These are phyloP conservation scores for Volvox africanus DNA, from an alignment of 139 green algal genomes.

Conservation along the genomic window DNA sequence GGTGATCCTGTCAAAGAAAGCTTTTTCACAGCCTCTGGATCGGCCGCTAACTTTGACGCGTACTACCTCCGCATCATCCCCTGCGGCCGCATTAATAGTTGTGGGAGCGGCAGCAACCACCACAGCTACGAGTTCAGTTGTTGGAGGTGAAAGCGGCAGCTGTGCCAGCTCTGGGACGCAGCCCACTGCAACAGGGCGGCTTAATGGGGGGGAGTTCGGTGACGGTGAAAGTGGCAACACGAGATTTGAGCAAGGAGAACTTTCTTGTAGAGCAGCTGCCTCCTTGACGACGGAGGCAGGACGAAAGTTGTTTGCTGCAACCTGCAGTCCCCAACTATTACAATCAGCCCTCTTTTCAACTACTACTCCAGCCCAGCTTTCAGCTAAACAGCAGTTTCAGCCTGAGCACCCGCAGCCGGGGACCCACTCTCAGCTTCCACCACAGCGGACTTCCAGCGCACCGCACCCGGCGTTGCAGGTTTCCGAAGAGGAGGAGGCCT, in stretches of 20 bases:
- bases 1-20: conserved; percentile 28
- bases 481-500: conserved; percentile 66
- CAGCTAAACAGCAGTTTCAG: background rate
- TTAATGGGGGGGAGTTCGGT: background rate
- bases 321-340: background rate
- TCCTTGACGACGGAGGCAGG: too few species aligned
- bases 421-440: background rate
- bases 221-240: background rate
- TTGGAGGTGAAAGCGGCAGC: too few species aligned
- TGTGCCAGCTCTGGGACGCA: background rate
- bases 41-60: background rate
- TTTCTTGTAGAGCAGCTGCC: too few species aligned
- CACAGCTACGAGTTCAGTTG: background rate
- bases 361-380: background rate
- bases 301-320: background rate
- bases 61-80: background rate
- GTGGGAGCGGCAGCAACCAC: background rate
- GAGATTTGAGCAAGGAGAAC: too few species aligned
- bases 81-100: background rate
- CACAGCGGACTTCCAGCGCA: background rate
- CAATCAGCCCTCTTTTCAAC: too few species aligned
- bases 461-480: conserved; percentile 35
- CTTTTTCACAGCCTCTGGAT: conserved; percentile 4
- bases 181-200: background rate
- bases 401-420: background rate